Evolutionary conservation across 768 basidiomycete species (phyloP), one percentile per base, ranked within the genome.

Genomic region (Lactifluus volemus): DNA sequence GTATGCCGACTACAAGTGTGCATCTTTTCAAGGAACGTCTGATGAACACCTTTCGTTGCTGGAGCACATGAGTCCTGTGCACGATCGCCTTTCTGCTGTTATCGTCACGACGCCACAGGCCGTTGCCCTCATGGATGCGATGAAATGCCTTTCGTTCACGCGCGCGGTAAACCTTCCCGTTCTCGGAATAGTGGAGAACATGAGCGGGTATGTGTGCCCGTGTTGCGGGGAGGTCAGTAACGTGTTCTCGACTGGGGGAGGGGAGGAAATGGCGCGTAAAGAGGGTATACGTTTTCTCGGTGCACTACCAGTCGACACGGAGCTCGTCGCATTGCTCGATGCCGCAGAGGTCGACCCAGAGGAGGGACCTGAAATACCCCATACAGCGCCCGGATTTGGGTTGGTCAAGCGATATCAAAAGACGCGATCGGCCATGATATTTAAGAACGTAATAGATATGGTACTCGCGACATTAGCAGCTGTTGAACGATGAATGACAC

Each of bases 121-220:
- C 17, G 92, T 98, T 39, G 94, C 97, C 0, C 80, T 98, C 53
- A 85, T 91, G 74, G 97, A 98, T 73, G 91, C 89, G 50, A 86
- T 93, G 78, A 98, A 98, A 75, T 97, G 93, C 67, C 81, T 98
- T 61, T 95, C 94, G 44, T 99, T 99, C 75, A 91, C 95, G 14
- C 88, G 88, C 17, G 83, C 91, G 9, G 89, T 94, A 65, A 81
- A 83, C 53, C 77, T 98, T 12, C 93, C 88, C 14, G 86, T 99
- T 39, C 76, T 96, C 58, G 97, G 97, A 9, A 73, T 99, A 53
- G 85, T 99, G 67, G 97, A 98, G 71, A 99, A 98, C 75, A 98
- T 98, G 97, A 91, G 92, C 65, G 97, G 97, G 54, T 99, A 97
- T 74, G 89, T 88, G n/a, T 98, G 97, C 70, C 97, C 97, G 49